Conservation (phyloP, 2,329 filamentous ascomycete genomes). For the Stachybotrys chartarum region DNA sequence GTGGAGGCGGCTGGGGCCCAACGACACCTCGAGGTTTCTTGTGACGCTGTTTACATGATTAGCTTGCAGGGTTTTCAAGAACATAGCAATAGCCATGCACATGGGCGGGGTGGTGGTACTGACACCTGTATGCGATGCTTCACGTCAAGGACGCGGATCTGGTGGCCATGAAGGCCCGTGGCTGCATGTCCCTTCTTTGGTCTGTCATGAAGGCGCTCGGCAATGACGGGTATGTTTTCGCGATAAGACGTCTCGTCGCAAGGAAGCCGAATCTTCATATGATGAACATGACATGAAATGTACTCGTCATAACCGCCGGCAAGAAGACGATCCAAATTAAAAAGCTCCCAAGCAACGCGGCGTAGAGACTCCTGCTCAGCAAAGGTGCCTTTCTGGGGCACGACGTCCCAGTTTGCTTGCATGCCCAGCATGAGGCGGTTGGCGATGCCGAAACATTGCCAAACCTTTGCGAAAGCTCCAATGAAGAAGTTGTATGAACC, state of each 20-base stretch:
- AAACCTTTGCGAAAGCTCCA: conserved; percentile 29
- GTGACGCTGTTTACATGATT: conserved; percentile 12
- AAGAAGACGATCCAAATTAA: conserved; percentile 28
- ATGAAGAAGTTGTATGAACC: conserved; percentile 28
- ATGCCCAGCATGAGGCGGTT: conserved; percentile 28
- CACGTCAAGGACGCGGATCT: conserved; percentile 26
- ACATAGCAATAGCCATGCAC: neutral
- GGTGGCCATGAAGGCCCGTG: conserved; percentile 25
- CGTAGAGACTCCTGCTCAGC: conserved; percentile 27
- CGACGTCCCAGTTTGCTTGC: conserved; percentile 31
- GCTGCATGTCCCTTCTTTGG: conserved; percentile 12
- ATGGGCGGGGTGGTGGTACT: conserved; percentile 6
- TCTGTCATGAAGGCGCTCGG: conserved; percentile 23
- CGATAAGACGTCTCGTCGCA: conserved; percentile 25
- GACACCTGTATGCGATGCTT: conserved; percentile 29
- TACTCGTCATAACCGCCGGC: conserved; percentile 34
- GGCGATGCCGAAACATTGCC: conserved; percentile 30
- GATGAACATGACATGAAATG: conserved; percentile 26
- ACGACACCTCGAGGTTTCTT: conserved; percentile 15
- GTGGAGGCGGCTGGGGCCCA: conserved; percentile 9
- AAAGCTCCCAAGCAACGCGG: conserved; percentile 30
- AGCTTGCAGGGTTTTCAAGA: neutral
- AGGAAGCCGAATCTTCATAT: conserved; percentile 30
- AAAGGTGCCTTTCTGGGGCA: conserved; percentile 19
- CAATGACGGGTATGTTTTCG: conserved; percentile 20